These are phyloP conservation scores for Fusarium neocosmosporiellum DNA, from an alignment of 2,329 filamentous ascomycete species.

Conservation along the genomic window DNA sequence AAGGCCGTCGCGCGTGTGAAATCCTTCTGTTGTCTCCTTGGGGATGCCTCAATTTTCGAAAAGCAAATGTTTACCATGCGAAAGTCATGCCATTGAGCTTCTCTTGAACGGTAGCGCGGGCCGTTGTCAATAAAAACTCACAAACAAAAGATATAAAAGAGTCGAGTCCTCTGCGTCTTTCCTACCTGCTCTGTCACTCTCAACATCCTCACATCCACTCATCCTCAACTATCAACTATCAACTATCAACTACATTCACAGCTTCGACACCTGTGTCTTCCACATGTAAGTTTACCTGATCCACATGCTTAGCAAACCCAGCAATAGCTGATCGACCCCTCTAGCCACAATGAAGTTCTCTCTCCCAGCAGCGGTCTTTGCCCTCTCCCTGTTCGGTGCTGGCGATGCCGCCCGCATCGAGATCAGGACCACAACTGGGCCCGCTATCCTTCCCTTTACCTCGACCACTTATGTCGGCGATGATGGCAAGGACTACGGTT, in stretches of 20 bases:
- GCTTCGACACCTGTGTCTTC: background rate
- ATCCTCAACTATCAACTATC: background rate
- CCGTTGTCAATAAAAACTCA: background rate
- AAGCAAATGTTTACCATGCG: background rate
- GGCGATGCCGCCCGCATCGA: background rate
- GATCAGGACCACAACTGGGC: background rate
- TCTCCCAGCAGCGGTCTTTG: background rate
- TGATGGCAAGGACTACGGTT: background rate
- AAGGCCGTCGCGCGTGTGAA: background rate
- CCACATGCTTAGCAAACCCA: background rate
- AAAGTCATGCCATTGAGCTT: background rate
- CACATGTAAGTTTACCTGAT: background rate
- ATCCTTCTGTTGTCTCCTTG: background rate
- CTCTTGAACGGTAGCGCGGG: background rate
- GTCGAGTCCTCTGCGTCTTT: background rate
- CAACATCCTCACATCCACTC: background rate
- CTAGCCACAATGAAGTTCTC: background rate
- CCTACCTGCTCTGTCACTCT: background rate
- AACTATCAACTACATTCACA: background rate
- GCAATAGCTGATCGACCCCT: background rate
- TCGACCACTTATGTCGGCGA: background rate
- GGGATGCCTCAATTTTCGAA: background rate
- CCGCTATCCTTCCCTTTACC: background rate
- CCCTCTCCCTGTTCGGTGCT: background rate
- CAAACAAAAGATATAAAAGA: background rate